These are phyloP conservation scores for Claviceps monticola DNA, from an alignment of 2,329 filamentous ascomycete genomes.

Conservation along the genomic window DNA sequence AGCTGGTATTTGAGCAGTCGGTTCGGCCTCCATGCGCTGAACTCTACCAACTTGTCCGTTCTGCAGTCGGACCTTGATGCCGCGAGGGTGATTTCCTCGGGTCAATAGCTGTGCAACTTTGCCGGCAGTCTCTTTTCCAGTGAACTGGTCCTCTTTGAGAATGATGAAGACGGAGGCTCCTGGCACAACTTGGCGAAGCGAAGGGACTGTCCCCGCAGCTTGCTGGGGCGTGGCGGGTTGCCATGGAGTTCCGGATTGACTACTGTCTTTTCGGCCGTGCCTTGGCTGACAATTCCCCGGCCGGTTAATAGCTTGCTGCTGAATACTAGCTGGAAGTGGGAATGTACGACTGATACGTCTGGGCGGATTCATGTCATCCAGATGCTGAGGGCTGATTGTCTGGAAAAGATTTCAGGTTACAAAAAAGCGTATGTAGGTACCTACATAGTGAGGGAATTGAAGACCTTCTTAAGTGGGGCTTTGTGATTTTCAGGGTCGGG, in stretches of 20 bases:
- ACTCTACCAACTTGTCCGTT: slow-evolving; percentile 64
- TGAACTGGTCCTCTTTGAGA: slow-evolving; percentile 62
- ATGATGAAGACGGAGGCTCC: slow-evolving; percentile 58
- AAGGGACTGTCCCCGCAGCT: slow-evolving; percentile 29
- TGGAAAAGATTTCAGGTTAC: not conserved
- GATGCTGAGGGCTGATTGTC: not conserved
- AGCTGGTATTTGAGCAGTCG: slow-evolving; percentile 1
- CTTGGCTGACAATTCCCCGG: slow-evolving; percentile 20
- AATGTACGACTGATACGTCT: not conserved
- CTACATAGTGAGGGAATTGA: not conserved
- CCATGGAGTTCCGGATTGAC: slow-evolving; percentile 3
- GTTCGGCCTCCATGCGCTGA: slow-evolving; percentile 38
- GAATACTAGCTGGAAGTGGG: slow-evolving; percentile 2
- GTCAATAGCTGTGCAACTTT: slow-evolving; percentile 55
- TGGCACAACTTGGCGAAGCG: slow-evolving; percentile 36
- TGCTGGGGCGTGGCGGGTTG: slow-evolving; percentile 20
- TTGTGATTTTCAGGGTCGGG: not conserved
- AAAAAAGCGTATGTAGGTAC: not conserved
- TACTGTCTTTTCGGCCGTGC: not conserved
- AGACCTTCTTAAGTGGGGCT: not conserved
- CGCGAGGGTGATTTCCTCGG: slow-evolving; percentile 58
- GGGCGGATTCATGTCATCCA: not conserved
- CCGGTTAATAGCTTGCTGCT: slow-evolving; percentile 24
- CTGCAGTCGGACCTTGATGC: slow-evolving; percentile 62
- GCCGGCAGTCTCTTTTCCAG: slow-evolving; percentile 56